Evolutionary conservation across 2,329 filamentous ascomycete genomes (phyloP), one percentile per base, ranked within the genome.

Genomic region (Xylariaceae sp.): DNA sequence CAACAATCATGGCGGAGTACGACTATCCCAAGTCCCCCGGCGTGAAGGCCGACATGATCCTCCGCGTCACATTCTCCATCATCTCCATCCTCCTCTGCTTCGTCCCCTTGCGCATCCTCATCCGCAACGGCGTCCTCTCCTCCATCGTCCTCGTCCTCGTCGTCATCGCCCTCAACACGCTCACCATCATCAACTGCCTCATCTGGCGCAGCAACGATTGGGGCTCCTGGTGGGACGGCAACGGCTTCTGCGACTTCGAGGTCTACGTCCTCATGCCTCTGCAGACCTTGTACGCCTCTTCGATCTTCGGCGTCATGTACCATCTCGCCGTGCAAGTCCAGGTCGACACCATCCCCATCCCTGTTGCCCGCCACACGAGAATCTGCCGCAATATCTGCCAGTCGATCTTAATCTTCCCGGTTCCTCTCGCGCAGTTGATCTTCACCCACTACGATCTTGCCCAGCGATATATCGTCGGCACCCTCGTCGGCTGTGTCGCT

Each of bases 141-240:
- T 82, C 80, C 44, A 73, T 75, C 60, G 71, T 82, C 55, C 76
- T 83, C 64, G 78, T 83, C 63, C 56, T 72, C 66, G 76, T 73
- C 57, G 73, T 80, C 61, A 72, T 77, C 58, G 18, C 80, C 55
- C 67, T 76, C 67, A 83, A 83, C 70, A n/a, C 79, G 48, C 68
- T 78, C 56, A 79, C 78, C 52, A 69, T 81, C 56, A 35, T 80
- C 72, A 81, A 81, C 70, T 72, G 81, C 0, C 72, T 82, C 30
- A 74, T 83, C 62, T 86, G 83, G 83, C 76, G 72, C 60, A 70
- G 78, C 67, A 75, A 85, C 67, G 70, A 84, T 67, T 76, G 79
- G 59, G 67, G 66, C 37, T 62, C 61, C 39, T 85, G 82, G 82
- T 84, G 74, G 73, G 70, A 74, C 2, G 83, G 82, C 54, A 68